Percentiles rank a stretch among this genome's conserved stretches.
Evolutionary conservation across 2,329 filamentous ascomycete species (phyloP).

Genomic region (Aureobasidium sp.): DNA sequence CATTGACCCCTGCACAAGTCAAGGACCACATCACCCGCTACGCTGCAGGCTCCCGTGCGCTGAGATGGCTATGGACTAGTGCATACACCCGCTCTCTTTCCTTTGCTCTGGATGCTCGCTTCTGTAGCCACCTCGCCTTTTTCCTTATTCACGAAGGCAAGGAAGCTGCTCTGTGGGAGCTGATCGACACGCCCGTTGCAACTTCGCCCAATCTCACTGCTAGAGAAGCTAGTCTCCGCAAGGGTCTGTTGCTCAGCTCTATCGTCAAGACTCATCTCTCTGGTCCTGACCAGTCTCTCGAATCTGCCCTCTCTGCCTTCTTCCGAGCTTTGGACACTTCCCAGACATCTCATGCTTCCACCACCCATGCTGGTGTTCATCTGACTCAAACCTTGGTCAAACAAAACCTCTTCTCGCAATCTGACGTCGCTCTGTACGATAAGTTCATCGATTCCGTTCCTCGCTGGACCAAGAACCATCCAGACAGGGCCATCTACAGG

Average conservation of each 20-base stretch:
- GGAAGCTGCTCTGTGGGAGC: slow-evolving; percentile 26
- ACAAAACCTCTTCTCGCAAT: neutral
- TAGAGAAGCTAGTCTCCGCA: slow-evolving; percentile 8
- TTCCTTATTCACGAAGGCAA: slow-evolving; percentile 25
- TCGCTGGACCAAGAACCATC: slow-evolving; percentile 9
- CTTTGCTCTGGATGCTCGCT: slow-evolving; percentile 20
- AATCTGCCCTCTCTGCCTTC: neutral
- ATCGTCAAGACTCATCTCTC: slow-evolving; percentile 9
- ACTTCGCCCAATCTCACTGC: neutral
- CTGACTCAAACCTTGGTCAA: neutral
- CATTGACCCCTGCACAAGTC: slow-evolving; percentile 16
- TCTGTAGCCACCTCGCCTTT: slow-evolving; percentile 21
- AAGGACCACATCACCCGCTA: slow-evolving; percentile 16
- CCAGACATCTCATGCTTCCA: neutral
- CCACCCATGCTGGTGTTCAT: neutral
- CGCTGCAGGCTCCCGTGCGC: slow-evolving; percentile 24
- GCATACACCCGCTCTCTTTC: slow-evolving; percentile 18
- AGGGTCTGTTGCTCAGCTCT: neutral
- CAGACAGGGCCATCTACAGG: neutral
- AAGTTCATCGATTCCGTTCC: slow-evolving; percentile 12
- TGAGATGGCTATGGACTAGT: slow-evolving; percentile 27
- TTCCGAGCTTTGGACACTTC: neutral
- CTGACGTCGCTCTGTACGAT: slow-evolving; percentile 4
- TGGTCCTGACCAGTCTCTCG: neutral
- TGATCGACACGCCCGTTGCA: slow-evolving; percentile 19